phyloP scores from a whole-genome alignment of 2,329 filamentous ascomycete genomes.

The Gaeumannomyces sp. region DNA sequence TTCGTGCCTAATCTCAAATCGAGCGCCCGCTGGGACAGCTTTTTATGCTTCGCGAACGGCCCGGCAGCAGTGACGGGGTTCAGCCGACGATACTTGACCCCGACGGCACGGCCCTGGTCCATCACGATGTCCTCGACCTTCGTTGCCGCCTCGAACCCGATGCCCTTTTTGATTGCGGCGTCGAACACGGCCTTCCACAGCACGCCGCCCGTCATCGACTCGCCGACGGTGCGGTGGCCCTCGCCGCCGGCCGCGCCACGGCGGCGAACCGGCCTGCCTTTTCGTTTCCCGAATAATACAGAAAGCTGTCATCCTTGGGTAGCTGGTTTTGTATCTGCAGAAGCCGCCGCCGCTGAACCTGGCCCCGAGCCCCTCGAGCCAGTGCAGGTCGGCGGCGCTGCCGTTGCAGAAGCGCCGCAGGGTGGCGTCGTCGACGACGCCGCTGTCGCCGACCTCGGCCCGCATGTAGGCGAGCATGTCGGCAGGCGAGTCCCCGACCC shows the following conservation, averaged over 20 bases:
- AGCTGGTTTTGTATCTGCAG: conserved; percentile 16
- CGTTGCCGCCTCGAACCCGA: conserved; percentile 10
- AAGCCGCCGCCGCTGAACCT: conserved; percentile 10
- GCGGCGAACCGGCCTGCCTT: conserved; percentile 9
- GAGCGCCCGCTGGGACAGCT: background rate
- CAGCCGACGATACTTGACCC: conserved; percentile 6
- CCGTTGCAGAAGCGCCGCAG: conserved; percentile 15
- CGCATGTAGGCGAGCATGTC: conserved; percentile 16
- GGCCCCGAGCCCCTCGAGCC: conserved; percentile 15
- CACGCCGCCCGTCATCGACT: conserved; percentile 7
- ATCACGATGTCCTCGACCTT: conserved; percentile 7
- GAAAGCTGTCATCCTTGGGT: conserved; percentile 10
- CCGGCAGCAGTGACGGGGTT: background rate
- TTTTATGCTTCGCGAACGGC: background rate
- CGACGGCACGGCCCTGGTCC: conserved; percentile 8
- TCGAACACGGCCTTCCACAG: conserved; percentile 11
- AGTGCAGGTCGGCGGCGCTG: conserved; percentile 14
- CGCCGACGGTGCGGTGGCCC: conserved; percentile 9
- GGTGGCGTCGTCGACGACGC: conserved; percentile 13
- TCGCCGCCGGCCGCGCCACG: conserved; percentile 11
- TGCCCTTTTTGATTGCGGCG: conserved; percentile 7
- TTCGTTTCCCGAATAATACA: conserved; percentile 14
- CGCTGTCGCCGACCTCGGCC: conserved; percentile 10
- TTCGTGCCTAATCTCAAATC: background rate
- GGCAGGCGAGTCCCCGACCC: conserved; percentile 14